Evolutionary conservation across 768 basidiomycete species (phyloP).

Genomic region (Gautieria morchelliformis): DNA sequence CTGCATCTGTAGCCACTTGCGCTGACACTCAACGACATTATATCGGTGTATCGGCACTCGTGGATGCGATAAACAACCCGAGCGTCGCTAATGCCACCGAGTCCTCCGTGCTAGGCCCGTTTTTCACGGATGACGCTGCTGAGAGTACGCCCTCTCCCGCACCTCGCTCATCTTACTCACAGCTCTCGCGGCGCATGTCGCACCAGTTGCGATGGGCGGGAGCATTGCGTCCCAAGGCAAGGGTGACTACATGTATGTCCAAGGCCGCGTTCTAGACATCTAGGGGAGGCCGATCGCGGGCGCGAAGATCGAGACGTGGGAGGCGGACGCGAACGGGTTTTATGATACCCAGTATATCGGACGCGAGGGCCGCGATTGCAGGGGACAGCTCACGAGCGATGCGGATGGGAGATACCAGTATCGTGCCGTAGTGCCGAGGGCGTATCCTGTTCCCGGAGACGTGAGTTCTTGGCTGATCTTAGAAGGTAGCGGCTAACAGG

Average conservation of each 20-base stretch:
- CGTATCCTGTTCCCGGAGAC: conserved; percentile 73
- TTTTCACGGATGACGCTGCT: conserved; percentile 72
- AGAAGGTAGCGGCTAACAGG: conserved; percentile 11
- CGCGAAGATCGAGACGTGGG: conserved; percentile 77
- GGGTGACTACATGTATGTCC: conserved; percentile 75
- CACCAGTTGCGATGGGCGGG: conserved; percentile 54
- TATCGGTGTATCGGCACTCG: conserved; percentile 63
- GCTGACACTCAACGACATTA: too few relatives aligned
- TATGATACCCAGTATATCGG: conserved; percentile 46
- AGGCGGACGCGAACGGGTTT: conserved; percentile 45
- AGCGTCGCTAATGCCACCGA: conserved; percentile 55
- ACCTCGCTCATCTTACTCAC: neutral
- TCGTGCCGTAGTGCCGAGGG: conserved; percentile 58
- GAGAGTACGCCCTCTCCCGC: conserved; percentile 37
- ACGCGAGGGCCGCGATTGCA: conserved; percentile 56
- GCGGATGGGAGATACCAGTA: conserved; percentile 60
- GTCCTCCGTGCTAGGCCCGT: conserved; percentile 73
- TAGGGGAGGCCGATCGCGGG: conserved; percentile 54
- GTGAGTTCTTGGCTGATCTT: conserved; percentile 22
- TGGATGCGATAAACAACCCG: conserved; percentile 67
- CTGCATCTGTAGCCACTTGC: too few relatives aligned
- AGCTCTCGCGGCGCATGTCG: too few relatives aligned
- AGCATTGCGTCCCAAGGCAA: conserved; percentile 83
- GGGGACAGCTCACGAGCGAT: conserved; percentile 52
- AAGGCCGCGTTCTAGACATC: conserved; percentile 57